Evolutionary conservation across 345 rosid species (phyloP), one percentile per base, ranked within the genome.

Genomic region (Lumnitzera racemosa): DNA sequence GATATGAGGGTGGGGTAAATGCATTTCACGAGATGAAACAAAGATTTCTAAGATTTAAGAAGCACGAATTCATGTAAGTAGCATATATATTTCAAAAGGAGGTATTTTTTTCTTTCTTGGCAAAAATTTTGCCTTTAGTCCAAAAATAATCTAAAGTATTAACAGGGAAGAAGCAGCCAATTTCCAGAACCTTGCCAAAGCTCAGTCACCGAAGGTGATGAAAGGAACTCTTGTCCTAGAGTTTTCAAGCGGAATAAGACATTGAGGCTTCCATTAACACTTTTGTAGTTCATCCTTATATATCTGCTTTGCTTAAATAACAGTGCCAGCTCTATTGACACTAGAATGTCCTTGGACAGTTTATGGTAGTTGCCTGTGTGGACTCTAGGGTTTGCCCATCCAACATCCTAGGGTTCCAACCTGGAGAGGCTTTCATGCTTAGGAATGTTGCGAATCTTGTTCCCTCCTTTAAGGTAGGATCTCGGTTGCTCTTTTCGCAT

Each of bases 361-460:
- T 90, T 72, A 73, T 85, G 88, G 95, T 88, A 78, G 78, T 90
- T 67, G 90, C 99, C 61, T 94, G 99, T 75, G 95, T 84, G 49
- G 99, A 94, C 78, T 94, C 99, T 54, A 85, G 97, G 74, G 97
- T 88, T 57, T 94, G 99, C 71, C 99, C 99, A 43, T 85, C 92
- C 17, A 81, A 68, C 58, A 60, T 86, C 56, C 70, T 94, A 10
- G 97, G 99, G 69, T 90, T 94, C 67, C 88, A 86, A 75, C 99
- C 99, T 1, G 97, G 99, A 57, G 99, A 88, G 70, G 92, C 99
- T 59, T 89, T 94, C 78, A 79, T 71, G 20, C 80, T 94, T 55
- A 91, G 97, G 14, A 94, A 90, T 70, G 84, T 94, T 53, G 97
- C 96, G 7, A 94, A 94, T 76, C 61, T 94, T 81, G 96, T 94